A percentile compares a stretch with the other conserved stretches of the same genome.
Conservation (phyloP, 306 rosid species). For the Elaeagnus macrophylla region DNA sequence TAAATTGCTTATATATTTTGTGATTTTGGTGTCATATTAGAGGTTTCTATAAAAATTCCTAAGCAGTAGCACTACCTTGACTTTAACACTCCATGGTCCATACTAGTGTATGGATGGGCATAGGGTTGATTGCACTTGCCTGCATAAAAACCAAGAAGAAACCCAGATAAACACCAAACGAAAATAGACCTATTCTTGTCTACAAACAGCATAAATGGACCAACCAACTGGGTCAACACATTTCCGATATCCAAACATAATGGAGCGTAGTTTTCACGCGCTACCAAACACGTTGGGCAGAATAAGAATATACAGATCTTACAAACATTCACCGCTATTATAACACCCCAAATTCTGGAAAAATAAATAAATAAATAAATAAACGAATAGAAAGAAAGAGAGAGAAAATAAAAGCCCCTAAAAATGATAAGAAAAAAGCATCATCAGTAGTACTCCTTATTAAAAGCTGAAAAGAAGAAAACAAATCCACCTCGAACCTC, state of each 20-base stretch:
- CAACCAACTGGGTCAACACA: not conserved
- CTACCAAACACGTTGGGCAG: not conserved
- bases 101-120: too few species aligned
- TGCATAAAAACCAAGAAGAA: too few species aligned
- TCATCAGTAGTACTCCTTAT: slow-evolving; percentile 21
- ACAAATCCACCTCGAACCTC: slow-evolving; percentile 97
- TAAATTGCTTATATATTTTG: too few species aligned
- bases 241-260: not conserved
- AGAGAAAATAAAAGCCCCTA: not conserved
- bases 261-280: not conserved
- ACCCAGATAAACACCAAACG: not conserved
- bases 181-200: not conserved
- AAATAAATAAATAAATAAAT: slow-evolving; percentile 13
- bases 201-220: not conserved
- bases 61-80: too few species aligned
- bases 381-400: not conserved
- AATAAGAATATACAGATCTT: slow-evolving; percentile 7
- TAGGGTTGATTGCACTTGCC: too few species aligned
- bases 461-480: slow-evolving; percentile 46
- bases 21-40: too few species aligned
- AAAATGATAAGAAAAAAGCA: not conserved
- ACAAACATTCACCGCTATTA: slow-evolving; percentile 30
- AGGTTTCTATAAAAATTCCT: too few species aligned
- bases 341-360: slow-evolving; percentile 44
- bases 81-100: too few species aligned